phyloP scores from a whole-genome alignment of 1,284 basidiomycete genomes.

The Ceratobasidium sp. region DNA sequence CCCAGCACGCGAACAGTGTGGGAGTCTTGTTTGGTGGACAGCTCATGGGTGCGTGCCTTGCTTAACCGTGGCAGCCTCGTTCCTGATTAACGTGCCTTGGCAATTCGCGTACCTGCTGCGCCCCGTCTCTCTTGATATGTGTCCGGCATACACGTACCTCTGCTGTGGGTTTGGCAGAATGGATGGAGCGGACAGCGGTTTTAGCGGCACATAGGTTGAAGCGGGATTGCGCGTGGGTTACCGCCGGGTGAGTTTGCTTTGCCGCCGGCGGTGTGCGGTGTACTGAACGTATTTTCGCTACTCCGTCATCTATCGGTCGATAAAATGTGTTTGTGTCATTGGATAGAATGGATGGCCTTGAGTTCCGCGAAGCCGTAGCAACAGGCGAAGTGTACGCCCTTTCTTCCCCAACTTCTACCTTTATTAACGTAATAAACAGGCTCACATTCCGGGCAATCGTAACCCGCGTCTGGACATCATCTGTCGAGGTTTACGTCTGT shows the following conservation, averaged over 20 bases:
- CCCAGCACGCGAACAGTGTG: slow-evolving; percentile 50
- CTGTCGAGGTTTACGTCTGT: slow-evolving; percentile 49
- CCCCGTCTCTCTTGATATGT: background rate
- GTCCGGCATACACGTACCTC: background rate
- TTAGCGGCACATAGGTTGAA: slow-evolving; percentile 47
- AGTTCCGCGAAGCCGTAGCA: slow-evolving; percentile 48
- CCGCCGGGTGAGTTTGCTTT: slow-evolving; percentile 45
- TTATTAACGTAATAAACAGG: slow-evolving; percentile 21
- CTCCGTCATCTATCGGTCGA: background rate
- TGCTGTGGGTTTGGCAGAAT: slow-evolving; percentile 36
- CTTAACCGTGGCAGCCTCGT: background rate
- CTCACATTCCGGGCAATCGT: slow-evolving; percentile 50
- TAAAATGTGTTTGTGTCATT: background rate
- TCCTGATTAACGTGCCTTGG: background rate
- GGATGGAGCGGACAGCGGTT: slow-evolving; percentile 50
- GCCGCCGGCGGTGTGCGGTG: slow-evolving; percentile 24
- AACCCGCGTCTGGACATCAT: slow-evolving; percentile 47
- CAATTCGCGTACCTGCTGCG: background rate
- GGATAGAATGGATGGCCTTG: slow-evolving; percentile 49
- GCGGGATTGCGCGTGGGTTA: slow-evolving; percentile 49
- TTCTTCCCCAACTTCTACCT: background rate
- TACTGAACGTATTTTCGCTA: background rate
- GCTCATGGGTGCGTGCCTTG: slow-evolving; percentile 49
- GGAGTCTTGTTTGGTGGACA: slow-evolving; percentile 51
- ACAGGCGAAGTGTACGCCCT: slow-evolving; percentile 48